These are phyloP conservation scores for Lactifluus volemus DNA, from an alignment of 768 basidiomycete species.

Conservation along the genomic window DNA sequence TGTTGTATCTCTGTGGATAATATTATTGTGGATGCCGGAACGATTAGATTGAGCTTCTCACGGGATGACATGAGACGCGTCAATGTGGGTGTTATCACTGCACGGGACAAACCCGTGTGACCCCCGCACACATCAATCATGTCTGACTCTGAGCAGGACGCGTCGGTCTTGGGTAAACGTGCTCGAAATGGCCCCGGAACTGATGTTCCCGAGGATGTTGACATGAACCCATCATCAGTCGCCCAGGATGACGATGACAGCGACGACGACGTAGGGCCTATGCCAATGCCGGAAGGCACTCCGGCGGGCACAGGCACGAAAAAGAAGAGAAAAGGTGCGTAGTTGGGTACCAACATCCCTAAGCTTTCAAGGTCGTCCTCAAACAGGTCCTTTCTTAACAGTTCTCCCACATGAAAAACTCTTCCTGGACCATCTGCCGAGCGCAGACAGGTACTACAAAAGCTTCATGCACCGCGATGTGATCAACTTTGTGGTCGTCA, in stretches of 20 bases:
- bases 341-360: background rate
- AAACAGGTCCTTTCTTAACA: constrained; percentile 26
- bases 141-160: constrained; percentile 37
- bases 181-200: constrained; percentile 32
- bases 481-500: constrained; percentile 82
- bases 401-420: constrained; percentile 90
- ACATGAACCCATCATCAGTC: constrained; percentile 26
- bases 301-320: constrained; percentile 34
- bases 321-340: constrained; percentile 80
- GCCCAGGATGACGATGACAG: constrained; percentile 43
- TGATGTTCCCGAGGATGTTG: constrained; percentile 21
- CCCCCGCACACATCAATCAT: constrained; percentile 1
- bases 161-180: constrained; percentile 58
- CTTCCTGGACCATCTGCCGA: constrained; percentile 87
- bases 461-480: constrained; percentile 97
- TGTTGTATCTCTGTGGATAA: background rate
- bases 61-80: background rate
- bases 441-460: constrained; percentile 89
- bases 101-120: no score
- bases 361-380: background rate
- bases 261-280: constrained; percentile 80
- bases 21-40: background rate
- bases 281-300: constrained; percentile 63
- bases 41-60: background rate
- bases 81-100: no score